These are phyloP conservation scores for Solanum pimpinellifolium DNA, from an alignment of 257 asterid genomes.

Conservation along the genomic window DNA sequence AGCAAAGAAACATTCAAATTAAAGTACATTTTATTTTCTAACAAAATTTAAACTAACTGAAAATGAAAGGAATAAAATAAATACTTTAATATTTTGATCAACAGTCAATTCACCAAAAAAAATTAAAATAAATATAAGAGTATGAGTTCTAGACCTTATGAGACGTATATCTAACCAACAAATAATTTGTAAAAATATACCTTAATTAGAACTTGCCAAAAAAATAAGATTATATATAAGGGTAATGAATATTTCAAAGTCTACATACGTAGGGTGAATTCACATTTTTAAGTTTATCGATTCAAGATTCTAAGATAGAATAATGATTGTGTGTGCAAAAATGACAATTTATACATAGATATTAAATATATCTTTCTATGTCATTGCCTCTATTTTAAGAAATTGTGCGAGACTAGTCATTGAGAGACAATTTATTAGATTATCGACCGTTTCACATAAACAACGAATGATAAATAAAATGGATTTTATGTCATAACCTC, in stretches of 20 bases:
- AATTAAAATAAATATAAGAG: rapidly evolving
- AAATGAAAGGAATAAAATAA: neutral
- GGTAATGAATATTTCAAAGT: neutral
- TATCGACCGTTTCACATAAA: neutral
- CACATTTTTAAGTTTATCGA: neutral
- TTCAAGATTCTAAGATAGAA: neutral
- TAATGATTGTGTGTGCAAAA: neutral
- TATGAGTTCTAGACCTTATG: neutral
- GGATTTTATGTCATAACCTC: neutral
- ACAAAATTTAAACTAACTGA: neutral
- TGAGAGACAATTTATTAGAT: neutral
- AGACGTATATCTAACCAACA: neutral
- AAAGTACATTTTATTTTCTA: neutral
- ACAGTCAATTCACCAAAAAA: neutral
- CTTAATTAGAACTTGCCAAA: neutral
- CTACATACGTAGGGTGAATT: neutral
- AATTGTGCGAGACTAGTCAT: too few relatives aligned
- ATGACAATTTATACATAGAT: neutral
- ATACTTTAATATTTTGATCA: neutral
- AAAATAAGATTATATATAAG: neutral
- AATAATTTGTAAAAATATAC: neutral
- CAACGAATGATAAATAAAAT: too few relatives aligned
- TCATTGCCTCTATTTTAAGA: neutral
- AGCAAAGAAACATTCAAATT: neutral
- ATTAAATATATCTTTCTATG: neutral